Evolutionary conservation across 1,139 yeast genomes (phyloP), one percentile per base, ranked within the genome.

Genomic region (Zygosaccharomyces sapae): DNA sequence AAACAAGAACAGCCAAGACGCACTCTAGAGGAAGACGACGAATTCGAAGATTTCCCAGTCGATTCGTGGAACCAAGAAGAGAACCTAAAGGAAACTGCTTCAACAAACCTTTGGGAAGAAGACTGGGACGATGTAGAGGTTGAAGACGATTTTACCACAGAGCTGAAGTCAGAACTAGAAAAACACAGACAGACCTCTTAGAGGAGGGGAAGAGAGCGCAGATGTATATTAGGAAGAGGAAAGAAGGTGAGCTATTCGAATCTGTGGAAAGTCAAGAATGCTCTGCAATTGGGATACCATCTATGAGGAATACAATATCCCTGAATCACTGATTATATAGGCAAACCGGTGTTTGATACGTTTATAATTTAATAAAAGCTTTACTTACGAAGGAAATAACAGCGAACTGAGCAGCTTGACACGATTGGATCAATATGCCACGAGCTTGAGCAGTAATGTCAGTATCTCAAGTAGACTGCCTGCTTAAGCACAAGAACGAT

Each of bases 121-220:
- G 90, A 86, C 64, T 89, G 97, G 97, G 96, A 89, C 58, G 96
- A 87, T 63, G 94, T 83, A 52, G 95, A 88, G 61, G 83, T 83
- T 48, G 90, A 85, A 54, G 96, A 87, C 64, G 87, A 86, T 54
- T 89, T 89, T 66, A 80, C 92, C 27, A 76, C 75, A 51, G 80
- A 76, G 58, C 74, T 89, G 63, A 77, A 82, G 75, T 71, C 68
- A 48, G 82, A 65, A 46, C 45, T 65, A 38, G 62, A 58, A 38
- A 61, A 54, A 40, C 55, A 55, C 48, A 54, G 51, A 39, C 55
- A 52, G 34, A 49, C 43, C 27, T 51, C 48, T 16, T 38, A 41
- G 13, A 39, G n/a, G n/a, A n/a, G n/a, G 47, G n/a, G 13, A 12
- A n/a, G 22, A 37, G n/a, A 24, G 16, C 10, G 13, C 5, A 13